A percentile compares a stretch with the other conserved stretches of the same genome.
phyloP scores from a whole-genome alignment of 2,329 filamentous ascomycete genomes.

The Boeremia exigua region DNA sequence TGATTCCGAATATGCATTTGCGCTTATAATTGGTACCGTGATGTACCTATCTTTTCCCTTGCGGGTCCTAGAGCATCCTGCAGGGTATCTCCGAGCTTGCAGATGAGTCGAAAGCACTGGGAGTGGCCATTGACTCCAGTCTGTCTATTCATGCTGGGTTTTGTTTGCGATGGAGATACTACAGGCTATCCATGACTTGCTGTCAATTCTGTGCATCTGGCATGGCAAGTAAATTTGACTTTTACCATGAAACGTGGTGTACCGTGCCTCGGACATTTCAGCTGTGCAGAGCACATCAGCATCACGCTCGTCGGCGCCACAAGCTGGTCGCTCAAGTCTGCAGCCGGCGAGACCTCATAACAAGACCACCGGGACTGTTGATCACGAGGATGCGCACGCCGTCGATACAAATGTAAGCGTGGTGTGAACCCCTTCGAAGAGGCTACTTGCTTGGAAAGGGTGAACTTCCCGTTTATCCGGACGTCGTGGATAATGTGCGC shows the following conservation, averaged over 20 bases:
- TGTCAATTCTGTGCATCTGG: too few relatives aligned
- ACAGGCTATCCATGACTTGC: too few relatives aligned
- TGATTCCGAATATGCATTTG: neutral
- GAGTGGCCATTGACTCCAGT: neutral
- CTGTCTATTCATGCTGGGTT: neutral
- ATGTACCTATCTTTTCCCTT: neutral
- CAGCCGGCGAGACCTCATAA: neutral
- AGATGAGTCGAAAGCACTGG: neutral
- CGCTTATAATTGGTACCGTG: neutral
- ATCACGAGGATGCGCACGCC: neutral
- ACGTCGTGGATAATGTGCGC: neutral
- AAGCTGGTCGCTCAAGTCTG: too few relatives aligned
- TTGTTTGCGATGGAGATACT: neutral
- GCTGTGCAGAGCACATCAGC: neutral
- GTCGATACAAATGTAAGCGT: neutral
- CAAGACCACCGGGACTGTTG: neutral
- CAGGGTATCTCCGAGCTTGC: neutral
- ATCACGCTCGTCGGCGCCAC: neutral
- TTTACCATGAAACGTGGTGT: too few relatives aligned
- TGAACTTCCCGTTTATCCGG: slow-evolving; percentile 8
- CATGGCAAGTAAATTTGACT: neutral
- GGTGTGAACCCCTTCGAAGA: neutral
- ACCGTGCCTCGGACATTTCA: neutral
- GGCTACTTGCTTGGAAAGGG: neutral
- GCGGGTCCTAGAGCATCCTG: neutral